Evolutionary conservation across 2,329 filamentous ascomycete species (phyloP).

Genomic region (Xylariaceae sp.): DNA sequence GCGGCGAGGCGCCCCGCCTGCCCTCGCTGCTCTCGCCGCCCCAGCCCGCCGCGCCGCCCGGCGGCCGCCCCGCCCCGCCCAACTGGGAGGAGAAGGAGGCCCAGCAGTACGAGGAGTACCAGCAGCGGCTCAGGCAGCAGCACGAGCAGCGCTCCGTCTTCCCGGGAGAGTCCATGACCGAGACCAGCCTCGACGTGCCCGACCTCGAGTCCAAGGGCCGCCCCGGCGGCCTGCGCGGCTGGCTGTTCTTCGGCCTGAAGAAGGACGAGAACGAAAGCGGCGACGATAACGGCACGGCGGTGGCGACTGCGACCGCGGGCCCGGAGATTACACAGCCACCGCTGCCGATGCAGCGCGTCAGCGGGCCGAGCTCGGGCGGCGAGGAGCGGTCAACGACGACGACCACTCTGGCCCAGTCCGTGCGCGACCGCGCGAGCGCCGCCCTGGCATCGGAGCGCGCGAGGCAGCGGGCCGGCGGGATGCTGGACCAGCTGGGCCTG

Average conservation of each 20-base stretch:
- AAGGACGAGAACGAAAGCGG: constrained; percentile 21
- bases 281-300: constrained; percentile 1
- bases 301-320: neutral
- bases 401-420: constrained; percentile 24
- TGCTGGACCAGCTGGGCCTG: constrained; percentile 42
- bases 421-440: constrained; percentile 32
- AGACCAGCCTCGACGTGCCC: constrained; percentile 11
- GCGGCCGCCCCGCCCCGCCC: constrained; percentile 26
- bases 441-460: constrained; percentile 43
- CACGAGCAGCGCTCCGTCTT: constrained; percentile 18
- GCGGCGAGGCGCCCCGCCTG: constrained; percentile 38
- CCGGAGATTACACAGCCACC: too few relatives aligned
- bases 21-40: constrained; percentile 44
- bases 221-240: constrained; percentile 21
- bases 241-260: constrained; percentile 33
- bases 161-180: constrained; percentile 17
- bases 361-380: constrained; percentile 17
- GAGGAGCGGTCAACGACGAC: constrained; percentile 25
- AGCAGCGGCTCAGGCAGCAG: constrained; percentile 12
- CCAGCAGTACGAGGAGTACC: too few relatives aligned
- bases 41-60: constrained; percentile 11
- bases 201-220: constrained; percentile 6
- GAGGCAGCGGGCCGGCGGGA: constrained; percentile 43
- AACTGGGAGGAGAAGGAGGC: too few relatives aligned
- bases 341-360: too few relatives aligned